Conservation (phyloP, 495 filamentous ascomycete species). For the Pyrenula aspistea region DNA sequence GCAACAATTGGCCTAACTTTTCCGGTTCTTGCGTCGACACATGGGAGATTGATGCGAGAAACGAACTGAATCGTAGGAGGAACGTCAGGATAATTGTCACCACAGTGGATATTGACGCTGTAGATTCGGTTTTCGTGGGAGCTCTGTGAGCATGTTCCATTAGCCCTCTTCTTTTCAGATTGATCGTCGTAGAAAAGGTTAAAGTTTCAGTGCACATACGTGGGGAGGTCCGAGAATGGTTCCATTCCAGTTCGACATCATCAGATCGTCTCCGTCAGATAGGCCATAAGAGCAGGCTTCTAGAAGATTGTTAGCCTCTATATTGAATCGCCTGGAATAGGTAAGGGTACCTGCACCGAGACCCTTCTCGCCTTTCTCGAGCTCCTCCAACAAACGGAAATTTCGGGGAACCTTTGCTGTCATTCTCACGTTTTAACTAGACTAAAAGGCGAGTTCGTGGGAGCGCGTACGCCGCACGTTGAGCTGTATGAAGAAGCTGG, state of each 20-base stretch:
- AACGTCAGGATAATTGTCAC: conserved; percentile 73
- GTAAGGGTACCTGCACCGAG: conserved; percentile 64
- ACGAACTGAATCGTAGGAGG: conserved; percentile 85
- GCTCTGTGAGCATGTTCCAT: conserved; percentile 42
- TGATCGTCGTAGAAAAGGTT: no score
- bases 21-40: conserved; percentile 69
- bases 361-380: conserved; percentile 98
- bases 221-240: conserved; percentile 96
- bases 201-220: conserved; percentile 37
- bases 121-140: conserved; percentile 98
- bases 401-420: conserved; percentile 84
- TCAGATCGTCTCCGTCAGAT: conserved; percentile 84
- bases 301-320: conserved; percentile 21
- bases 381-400: conserved; percentile 90
- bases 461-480: no score
- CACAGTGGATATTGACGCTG: conserved; percentile 94
- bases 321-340: conserved; percentile 4
- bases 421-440: conserved; percentile 27
- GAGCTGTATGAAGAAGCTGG: no score
- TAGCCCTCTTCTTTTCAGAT: not conserved
- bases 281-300: conserved; percentile 97
- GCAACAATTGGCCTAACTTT: conserved; percentile 34
- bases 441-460: not conserved
- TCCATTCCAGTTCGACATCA: conserved; percentile 98
- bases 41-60: conserved; percentile 88